Evolutionary conservation across 129 eudicot species (phyloP).

Genomic region (Chrysanthemum makinoi): DNA sequence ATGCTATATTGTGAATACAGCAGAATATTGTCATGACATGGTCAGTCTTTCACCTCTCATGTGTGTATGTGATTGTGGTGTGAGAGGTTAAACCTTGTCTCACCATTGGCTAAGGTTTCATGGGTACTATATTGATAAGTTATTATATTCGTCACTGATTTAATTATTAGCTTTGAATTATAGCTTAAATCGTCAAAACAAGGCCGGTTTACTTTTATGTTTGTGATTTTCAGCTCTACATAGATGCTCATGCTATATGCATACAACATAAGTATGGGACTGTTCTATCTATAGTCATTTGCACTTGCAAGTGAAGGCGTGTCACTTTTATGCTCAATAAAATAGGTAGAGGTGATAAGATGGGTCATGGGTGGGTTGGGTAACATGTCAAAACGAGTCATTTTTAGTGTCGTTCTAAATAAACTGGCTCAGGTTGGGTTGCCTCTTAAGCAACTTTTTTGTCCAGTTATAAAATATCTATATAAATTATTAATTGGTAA

Average conservation of each 20-base stretch:
- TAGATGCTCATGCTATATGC: background rate
- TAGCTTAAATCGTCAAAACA: background rate
- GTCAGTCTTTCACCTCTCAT: conserved; percentile 43
- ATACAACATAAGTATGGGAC: background rate
- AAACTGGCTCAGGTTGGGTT: background rate
- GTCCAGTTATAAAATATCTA: background rate
- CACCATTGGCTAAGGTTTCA: background rate
- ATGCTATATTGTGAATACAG: conserved; percentile 92
- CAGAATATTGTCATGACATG: conserved; percentile 97
- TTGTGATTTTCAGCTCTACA: background rate
- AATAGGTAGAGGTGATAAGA: background rate
- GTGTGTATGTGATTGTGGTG: background rate
- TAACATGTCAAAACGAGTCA: background rate
- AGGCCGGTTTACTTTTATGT: background rate
- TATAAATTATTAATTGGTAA: background rate
- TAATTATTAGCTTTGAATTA: background rate
- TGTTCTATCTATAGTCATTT: background rate
- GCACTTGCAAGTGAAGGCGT: conserved; percentile 5
- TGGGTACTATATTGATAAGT: background rate
- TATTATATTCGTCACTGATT: background rate
- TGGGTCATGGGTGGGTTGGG: background rate
- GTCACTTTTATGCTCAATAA: background rate
- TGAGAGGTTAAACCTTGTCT: conserved; percentile 4
- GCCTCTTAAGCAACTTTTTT: background rate
- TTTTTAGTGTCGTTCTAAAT: background rate